Percentiles rank a stretch among this genome's conserved stretches.
phyloP scores from a whole-genome alignment of 2,329 filamentous ascomycete genomes.

The Aphanoascus verrucosus region DNA sequence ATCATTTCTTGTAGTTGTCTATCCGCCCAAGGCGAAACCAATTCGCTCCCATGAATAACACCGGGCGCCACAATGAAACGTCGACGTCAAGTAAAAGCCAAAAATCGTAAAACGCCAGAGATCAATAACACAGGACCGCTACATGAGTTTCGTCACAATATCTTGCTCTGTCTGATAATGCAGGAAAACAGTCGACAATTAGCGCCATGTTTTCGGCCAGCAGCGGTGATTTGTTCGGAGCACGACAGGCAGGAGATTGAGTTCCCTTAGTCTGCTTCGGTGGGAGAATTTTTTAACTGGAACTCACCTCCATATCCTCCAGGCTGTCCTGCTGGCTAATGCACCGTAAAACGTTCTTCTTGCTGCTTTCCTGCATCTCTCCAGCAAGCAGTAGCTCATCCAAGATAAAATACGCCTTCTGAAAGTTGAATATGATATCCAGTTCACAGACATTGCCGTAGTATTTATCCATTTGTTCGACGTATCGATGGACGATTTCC shows the following conservation, averaged over 20 bases:
- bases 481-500: slow-evolving; percentile 97
- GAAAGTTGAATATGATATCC: slow-evolving; percentile 99
- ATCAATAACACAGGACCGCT: slow-evolving; percentile 1
- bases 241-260: neutral
- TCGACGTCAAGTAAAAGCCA: neutral
- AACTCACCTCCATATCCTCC: slow-evolving; percentile 97
- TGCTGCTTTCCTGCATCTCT: slow-evolving; percentile 97
- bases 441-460: slow-evolving; percentile 99
- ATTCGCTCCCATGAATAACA: slow-evolving; percentile 11
- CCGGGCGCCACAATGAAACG: slow-evolving; percentile 6
- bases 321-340: slow-evolving; percentile 96
- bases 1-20: too few relatives aligned
- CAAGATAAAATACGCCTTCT: slow-evolving; percentile 98
- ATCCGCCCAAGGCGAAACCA: slow-evolving; percentile 8
- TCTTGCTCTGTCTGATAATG: slow-evolving; percentile 69
- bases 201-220: slow-evolving; percentile 7
- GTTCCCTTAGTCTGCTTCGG: neutral
- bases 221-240: neutral
- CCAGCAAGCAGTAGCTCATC: slow-evolving; percentile 91
- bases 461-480: slow-evolving; percentile 99
- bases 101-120: too few relatives aligned
- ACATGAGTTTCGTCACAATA: slow-evolving; percentile 73
- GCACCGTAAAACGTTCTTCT: slow-evolving; percentile 94
- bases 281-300: neutral
- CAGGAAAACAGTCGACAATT: slow-evolving; percentile 12